Evolutionary conservation across 345 rosid species (phyloP), one percentile per base, ranked within the genome.

Genomic region (Sisymbrium altissimum): DNA sequence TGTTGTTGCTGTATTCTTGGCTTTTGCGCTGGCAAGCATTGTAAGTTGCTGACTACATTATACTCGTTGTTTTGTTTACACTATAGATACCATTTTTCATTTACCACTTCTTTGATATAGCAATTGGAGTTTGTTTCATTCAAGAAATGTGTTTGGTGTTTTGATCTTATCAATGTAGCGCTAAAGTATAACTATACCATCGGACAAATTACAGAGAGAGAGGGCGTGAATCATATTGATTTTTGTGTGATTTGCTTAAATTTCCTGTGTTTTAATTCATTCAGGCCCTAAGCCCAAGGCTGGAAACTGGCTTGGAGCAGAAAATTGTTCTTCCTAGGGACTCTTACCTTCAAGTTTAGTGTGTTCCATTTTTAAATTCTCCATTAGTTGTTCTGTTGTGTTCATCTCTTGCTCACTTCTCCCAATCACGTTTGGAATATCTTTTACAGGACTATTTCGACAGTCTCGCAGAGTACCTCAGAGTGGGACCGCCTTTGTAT

Each of bases 321-420:
- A 81, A 89, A 81, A 89, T 92, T 81, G 99, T 92, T 82, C 99
- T 95, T 81, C 99, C 99, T 18, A 84, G 81, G 53, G 97, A 95
- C 81, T 95, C 99, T 2, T 95, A 95, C 83, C 96, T 95, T 79
- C 99, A 94, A 90, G 99, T 94, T 84, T 52, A 58, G 71, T 46
- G 69, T 75, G 44, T 41, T 74, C 60, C 49, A 44, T 5, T 61
- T 5, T 25, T 62, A n/a, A 79, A 17, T 44, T 63, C 21, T 70
- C 39, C 46, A 67, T 40, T 53, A 29, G 50, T 32, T 64, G 53
- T 39, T 36, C 62, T 36, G 19, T 55, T 59, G 12, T 66, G 54
- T 62, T 45, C 36, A 50, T 60, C 54, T 66, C 39, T 63, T 43
- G 46, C 72, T 30, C 66, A 39, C 19, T 56, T 55, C 46, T 45